Base-by-base conservation (phyloP, 108 stramenopile genomes). In the Schizochytrium sp. region DNA sequence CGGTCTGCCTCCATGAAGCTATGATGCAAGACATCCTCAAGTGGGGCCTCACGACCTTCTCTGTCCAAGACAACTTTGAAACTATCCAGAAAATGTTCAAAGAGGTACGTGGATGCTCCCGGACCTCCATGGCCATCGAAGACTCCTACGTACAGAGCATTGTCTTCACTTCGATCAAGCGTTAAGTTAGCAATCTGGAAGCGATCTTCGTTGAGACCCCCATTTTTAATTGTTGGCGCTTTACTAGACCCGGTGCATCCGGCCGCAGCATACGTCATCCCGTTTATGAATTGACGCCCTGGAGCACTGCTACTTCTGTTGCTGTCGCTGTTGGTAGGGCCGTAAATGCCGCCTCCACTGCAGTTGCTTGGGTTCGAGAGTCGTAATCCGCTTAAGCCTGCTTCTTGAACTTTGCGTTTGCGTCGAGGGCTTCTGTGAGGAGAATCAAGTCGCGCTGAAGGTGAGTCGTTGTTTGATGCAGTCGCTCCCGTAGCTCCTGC, bases 61-160 rank as follows among this genome's bases (percentile, higher is more conserved):
- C 55, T 53, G 10, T 17, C 40, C 53, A 83, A 19, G 12, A 83
- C 50, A 53, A 55, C 50, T 53, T 50, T 55, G 50, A 83, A 83
- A 40, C 53, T 49, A 49, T 49, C 50, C 2, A 83, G 53, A 55
- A 83, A 83, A 1, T 83, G 47, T 28, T 83, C 76, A 17, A 83
- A 49, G 28, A 83, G 76, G 47, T 83, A 83, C 45, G 76, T 55
- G 76, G 50, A 55, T 5, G 76, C 76, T 0, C 76, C 76, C 5
- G 76, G 76, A 13, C 76, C 76, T n/a, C 76, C 76, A 28, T 83
- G 76, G 53, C 76, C 76, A 55, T 83, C 76, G 28, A 83, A 83
- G 50, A 83, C 76, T 47, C 76, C 76, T 38, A 83, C 53, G 53
- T 83, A 83, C n/a, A 83, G 53, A n/a, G 76, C 2, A 40, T 83